phyloP scores from a whole-genome alignment of 768 basidiomycete species.

The Psilocybe cyanescens region DNA sequence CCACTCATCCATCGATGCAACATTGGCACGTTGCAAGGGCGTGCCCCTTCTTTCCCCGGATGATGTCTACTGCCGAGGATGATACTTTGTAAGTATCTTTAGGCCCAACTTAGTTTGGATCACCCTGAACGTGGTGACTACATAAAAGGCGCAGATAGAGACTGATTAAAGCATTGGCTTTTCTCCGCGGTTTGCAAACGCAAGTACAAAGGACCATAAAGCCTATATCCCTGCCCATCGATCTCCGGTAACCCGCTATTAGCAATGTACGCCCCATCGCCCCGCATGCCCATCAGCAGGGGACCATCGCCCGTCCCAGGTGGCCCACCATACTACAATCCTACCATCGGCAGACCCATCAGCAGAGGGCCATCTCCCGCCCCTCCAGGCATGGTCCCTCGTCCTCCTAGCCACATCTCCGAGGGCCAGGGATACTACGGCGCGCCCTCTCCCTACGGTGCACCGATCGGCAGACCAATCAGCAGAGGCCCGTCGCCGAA shows the following conservation, averaged over 20 bases:
- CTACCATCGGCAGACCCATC: slow-evolving; percentile 4
- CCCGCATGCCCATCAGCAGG: slow-evolving; percentile 13
- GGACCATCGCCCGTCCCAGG: slow-evolving; percentile 13
- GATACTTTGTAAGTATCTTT: not conserved
- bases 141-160: slow-evolving; percentile 1
- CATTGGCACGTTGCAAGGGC: slow-evolving; percentile 15
- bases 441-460: not conserved
- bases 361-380: slow-evolving; percentile 16
- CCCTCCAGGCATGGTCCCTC: slow-evolving; percentile 21
- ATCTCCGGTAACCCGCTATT: not conserved
- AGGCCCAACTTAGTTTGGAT: not conserved
- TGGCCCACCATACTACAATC: not conserved
- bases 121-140: not conserved
- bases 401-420: slow-evolving; percentile 22
- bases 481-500: slow-evolving; percentile 29
- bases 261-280: slow-evolving; percentile 12
- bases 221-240: not conserved
- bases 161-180: not conserved
- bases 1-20: slow-evolving; percentile 7
- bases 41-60: slow-evolving; percentile 13
- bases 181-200: not conserved
- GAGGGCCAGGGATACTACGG: slow-evolving; percentile 4
- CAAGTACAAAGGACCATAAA: not conserved
- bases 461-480: slow-evolving; percentile 22
- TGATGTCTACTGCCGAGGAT: not conserved